Evolutionary conservation across 371 early-diverging fungal species (phyloP).

Genomic region (Chytridiales sp.): DNA sequence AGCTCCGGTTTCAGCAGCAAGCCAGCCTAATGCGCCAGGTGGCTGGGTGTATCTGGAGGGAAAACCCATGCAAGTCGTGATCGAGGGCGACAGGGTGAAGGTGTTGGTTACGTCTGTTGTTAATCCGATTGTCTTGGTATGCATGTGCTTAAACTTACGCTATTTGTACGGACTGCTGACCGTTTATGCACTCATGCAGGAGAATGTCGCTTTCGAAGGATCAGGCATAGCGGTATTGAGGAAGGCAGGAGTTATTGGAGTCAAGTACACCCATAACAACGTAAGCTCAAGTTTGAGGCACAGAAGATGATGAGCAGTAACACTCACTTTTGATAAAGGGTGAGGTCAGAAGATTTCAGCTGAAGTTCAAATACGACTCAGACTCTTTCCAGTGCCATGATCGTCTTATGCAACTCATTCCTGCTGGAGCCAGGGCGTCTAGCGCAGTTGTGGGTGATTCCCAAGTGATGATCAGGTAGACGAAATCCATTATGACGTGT

Average conservation of each 20-base stretch:
- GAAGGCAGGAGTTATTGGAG: conserved; percentile 1
- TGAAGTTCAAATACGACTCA: conserved; percentile 3
- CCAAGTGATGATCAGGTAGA: neutral
- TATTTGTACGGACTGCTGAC: no score
- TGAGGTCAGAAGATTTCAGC: neutral
- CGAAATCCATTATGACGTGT: neutral
- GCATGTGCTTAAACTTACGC: neutral
- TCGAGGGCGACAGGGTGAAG: neutral
- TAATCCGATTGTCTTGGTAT: conserved; percentile 1
- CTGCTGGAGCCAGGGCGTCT: conserved; percentile 3
- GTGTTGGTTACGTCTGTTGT: neutral
- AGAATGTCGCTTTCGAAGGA: neutral
- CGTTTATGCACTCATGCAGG: neutral
- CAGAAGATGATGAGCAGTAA: neutral
- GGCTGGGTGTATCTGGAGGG: conserved; percentile 14
- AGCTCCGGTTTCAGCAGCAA: neutral
- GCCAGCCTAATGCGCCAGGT: neutral
- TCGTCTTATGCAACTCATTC: neutral
- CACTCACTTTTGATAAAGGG: neutral
- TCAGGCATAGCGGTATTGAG: neutral
- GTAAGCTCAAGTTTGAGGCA: neutral
- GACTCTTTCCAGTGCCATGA: conserved; percentile 7
- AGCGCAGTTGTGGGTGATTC: neutral
- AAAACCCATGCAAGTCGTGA: neutral
- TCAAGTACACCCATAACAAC: neutral